phyloP scores from a whole-genome alignment of 768 basidiomycete species.

The Pleurotus djamor region DNA sequence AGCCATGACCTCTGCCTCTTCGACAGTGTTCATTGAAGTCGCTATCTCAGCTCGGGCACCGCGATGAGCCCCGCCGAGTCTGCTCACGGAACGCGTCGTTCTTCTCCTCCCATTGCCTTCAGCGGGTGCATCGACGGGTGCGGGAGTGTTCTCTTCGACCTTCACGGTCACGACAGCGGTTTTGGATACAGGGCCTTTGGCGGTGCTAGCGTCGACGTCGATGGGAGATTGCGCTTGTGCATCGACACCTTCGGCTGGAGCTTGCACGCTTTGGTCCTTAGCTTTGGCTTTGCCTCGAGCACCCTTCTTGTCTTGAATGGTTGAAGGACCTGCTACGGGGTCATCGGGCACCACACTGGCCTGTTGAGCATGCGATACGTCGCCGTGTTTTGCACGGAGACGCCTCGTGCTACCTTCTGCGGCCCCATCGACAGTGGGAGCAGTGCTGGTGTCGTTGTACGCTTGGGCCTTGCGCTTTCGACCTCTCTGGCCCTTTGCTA shows the following conservation, averaged over 20 bases:
- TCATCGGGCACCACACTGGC: too few species aligned
- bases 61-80: background rate
- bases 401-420: background rate
- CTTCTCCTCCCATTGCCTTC: background rate
- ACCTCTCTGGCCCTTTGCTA: background rate
- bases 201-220: too few species aligned
- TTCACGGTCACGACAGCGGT: too few species aligned
- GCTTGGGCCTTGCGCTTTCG: background rate
- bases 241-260: too few species aligned
- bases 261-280: background rate
- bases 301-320: background rate
- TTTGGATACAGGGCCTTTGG: too few species aligned
- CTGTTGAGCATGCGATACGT: background rate
- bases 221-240: too few species aligned
- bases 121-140: too few species aligned
- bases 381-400: background rate
- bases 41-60: background rate
- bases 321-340: background rate
- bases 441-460: background rate
- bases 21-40: background rate
- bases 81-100: background rate
- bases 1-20: background rate
- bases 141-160: too few species aligned
- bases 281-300: background rate
- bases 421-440: background rate